Evolutionary conservation across 2,329 filamentous ascomycete genomes (phyloP), one percentile per base, ranked within the genome.

Genomic region (Monilinia fructigena): DNA sequence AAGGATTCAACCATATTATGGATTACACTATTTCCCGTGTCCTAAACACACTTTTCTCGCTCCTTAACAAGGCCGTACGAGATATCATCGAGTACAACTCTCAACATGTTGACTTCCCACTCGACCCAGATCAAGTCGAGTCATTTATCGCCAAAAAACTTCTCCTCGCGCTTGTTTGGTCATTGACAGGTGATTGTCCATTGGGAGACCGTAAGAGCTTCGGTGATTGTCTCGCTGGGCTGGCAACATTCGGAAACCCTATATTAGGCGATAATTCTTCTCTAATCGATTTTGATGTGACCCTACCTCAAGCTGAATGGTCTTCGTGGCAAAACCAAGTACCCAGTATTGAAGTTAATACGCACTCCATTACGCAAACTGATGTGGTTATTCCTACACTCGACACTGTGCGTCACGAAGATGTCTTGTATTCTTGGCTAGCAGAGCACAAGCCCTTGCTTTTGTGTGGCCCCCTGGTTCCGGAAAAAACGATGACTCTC

Each of bases 401-500:
- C 60, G 95, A 99, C 77, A 99, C 96, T 38, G 90, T 99, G 55
- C 92, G 95, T 40, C 95, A 99, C 74, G 95, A 99, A 78, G 95
- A 98, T 79, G 92, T 99, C n/a, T 84, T 99, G 20, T 99, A 99
- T 81, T 99, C 96, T 4, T 99, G 95, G 95, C 86, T 99, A 55
- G 95, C 96, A 20, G 95, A 99, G 78, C 95, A 99, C 77, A 99
- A 99, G 81, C 95, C 96, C 16, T 83, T 99, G 23, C 82, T 99
- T 63, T 89, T 99, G 20, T 99, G 95, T 77, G 96, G 95, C 78
- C 96, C 95, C 95, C 95, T 67, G 95, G 95, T 81, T 99, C 95
- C 62, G 95, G 95, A 83, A 99, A 99, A 99, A 82, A 99, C 95
- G 5, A 99, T 99, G 95, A 99, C 95, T 14, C 82, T 99, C 16